Conservation (phyloP, 345 rosid genomes). For the Aquilaria sinensis region DNA sequence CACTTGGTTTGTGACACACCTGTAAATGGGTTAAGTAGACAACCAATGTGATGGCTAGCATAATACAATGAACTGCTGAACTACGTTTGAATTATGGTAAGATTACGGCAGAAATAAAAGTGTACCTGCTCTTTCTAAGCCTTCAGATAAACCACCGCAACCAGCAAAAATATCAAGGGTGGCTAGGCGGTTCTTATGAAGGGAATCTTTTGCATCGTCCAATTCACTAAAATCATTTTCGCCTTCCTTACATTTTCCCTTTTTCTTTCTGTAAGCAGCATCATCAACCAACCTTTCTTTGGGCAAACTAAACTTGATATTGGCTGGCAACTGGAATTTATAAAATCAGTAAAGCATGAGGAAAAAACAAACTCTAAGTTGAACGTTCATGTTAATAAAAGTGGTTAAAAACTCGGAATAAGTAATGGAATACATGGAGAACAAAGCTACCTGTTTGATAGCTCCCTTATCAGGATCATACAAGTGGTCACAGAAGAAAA, state of each 20-base stretch:
- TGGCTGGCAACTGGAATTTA: slow-evolving; percentile 50
- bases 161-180: slow-evolving; percentile 71
- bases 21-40: slow-evolving; percentile 12
- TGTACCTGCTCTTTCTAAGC: slow-evolving; percentile 41
- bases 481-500: slow-evolving; percentile 75
- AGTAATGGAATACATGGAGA: neutral
- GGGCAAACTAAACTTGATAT: slow-evolving; percentile 45
- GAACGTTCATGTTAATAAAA: neutral
- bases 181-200: slow-evolving; percentile 26
- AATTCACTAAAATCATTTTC: slow-evolving; percentile 24
- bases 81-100: neutral
- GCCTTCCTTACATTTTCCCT: slow-evolving; percentile 63
- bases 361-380: slow-evolving; percentile 4
- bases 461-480: slow-evolving; percentile 72
- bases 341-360: slow-evolving; percentile 1
- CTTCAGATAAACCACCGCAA: slow-evolving; percentile 75
- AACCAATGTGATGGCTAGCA: neutral
- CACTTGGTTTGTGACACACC: slow-evolving; percentile 69
- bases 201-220: slow-evolving; percentile 23
- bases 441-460: slow-evolving; percentile 52
- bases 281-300: slow-evolving; percentile 29
- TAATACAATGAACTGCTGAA: neutral
- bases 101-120: neutral
- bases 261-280: slow-evolving; percentile 52
- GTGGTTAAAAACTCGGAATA: neutral